Percentiles rank a stretch among this genome's conserved stretches.
These are phyloP conservation scores for Echria macrotheca DNA, from an alignment of 495 filamentous ascomycete species.

Conservation along the genomic window DNA sequence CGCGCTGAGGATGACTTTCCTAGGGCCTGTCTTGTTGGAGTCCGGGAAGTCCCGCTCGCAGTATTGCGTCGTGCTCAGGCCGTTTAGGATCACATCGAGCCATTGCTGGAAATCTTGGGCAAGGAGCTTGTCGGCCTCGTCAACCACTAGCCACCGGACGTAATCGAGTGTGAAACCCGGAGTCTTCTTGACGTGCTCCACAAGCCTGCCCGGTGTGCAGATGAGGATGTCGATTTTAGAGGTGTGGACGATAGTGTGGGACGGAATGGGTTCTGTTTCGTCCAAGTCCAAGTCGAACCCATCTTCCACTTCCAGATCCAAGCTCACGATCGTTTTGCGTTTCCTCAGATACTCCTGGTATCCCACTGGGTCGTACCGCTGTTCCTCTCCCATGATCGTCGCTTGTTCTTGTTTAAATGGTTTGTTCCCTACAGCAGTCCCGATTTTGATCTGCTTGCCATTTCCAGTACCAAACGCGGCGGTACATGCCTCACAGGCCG, in stretches of 20 bases:
- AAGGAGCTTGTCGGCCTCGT: constrained; percentile 89
- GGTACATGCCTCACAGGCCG: constrained; percentile 63
- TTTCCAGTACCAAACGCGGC: constrained; percentile 38
- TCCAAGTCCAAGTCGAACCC: neutral
- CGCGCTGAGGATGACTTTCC: constrained; percentile 80
- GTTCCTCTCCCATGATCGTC: constrained; percentile 55
- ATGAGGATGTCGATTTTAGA: constrained; percentile 85
- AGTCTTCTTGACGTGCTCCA: constrained; percentile 83
- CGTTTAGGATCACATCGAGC: constrained; percentile 66
- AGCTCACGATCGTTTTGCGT: constrained; percentile 10
- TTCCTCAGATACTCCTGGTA: constrained; percentile 24
- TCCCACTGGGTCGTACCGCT: constrained; percentile 37
- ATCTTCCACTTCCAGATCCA: constrained; percentile 21
- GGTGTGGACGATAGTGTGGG: constrained; percentile 55
- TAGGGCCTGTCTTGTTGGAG: constrained; percentile 42
- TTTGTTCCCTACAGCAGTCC: constrained; percentile 74
- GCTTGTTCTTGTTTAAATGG: constrained; percentile 70
- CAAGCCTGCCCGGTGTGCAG: constrained; percentile 84
- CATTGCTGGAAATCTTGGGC: constrained; percentile 92
- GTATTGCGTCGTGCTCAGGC: constrained; percentile 41
- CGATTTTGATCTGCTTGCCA: constrained; percentile 65
- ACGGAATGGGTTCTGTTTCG: constrained; percentile 38
- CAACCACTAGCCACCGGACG: constrained; percentile 81
- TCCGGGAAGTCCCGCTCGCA: constrained; percentile 45
- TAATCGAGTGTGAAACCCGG: constrained; percentile 69